Conservation (phyloP, 805 yeast genomes). For the Hanseniaspora singularis region DNA sequence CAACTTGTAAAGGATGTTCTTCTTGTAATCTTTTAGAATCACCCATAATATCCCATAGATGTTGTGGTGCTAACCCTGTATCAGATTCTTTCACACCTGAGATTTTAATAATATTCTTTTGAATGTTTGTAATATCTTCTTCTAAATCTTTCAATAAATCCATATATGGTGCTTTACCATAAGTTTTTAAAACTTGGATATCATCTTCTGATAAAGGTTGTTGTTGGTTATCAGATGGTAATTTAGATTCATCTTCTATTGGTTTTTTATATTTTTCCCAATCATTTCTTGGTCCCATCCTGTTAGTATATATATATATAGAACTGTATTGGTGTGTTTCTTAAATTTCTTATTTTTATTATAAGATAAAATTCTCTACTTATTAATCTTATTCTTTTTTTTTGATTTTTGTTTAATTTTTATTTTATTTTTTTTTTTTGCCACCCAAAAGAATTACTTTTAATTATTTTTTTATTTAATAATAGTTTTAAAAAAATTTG, state of each 20-base stretch:
- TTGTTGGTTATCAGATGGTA: slow-evolving; percentile 56
- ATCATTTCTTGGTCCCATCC: slow-evolving; percentile 84
- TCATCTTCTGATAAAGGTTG: slow-evolving; percentile 86
- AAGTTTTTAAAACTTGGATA: slow-evolving; percentile 90
- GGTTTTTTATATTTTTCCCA: slow-evolving; percentile 97
- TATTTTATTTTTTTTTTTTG: background rate
- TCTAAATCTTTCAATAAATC: slow-evolving; percentile 68
- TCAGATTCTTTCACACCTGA: slow-evolving; percentile 91
- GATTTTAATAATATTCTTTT: slow-evolving; percentile 80
- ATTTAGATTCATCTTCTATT: slow-evolving; percentile 49
- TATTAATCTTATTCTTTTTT: background rate
- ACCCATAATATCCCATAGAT: slow-evolving; percentile 93
- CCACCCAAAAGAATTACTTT: no score
- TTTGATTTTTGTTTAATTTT: background rate
- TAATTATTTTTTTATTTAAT: no score
- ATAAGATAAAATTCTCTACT: background rate
- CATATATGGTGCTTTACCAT: slow-evolving; percentile 96
- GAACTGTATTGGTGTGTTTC: no score
- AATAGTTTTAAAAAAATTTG: no score
- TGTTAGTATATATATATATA: no score
- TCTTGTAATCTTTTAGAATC: slow-evolving; percentile 86
- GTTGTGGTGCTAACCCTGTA: slow-evolving; percentile 95
- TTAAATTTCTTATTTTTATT: no score
- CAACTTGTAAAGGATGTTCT: slow-evolving; percentile 95
- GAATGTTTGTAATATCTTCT: slow-evolving; percentile 73